A percentile compares a stretch with the other conserved stretches of the same genome.
These are phyloP conservation scores for Patellaria atrata DNA, from an alignment of 495 filamentous ascomycete genomes.

Conservation along the genomic window DNA sequence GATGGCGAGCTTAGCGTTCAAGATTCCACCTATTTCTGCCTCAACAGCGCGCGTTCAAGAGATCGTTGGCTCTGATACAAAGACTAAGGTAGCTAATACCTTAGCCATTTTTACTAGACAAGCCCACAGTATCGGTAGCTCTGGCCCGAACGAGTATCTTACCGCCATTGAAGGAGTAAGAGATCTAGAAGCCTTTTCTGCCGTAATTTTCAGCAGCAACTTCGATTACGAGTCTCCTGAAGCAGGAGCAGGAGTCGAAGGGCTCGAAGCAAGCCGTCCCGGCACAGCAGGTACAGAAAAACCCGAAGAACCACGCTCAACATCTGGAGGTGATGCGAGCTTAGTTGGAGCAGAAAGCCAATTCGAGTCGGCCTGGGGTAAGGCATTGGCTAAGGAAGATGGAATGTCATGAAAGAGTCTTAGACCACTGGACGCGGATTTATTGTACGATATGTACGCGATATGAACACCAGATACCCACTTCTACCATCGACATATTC, in stretches of 20 bases:
- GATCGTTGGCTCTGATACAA: conserved; percentile 29
- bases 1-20: conserved; percentile 63
- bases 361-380: conserved; percentile 54
- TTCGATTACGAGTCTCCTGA: conserved; percentile 53
- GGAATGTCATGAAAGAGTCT: not conserved
- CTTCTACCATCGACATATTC: not conserved
- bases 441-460: no score
- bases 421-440: not conserved
- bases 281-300: conserved; percentile 4
- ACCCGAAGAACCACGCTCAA: conserved; percentile 13
- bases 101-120: conserved; percentile 76
- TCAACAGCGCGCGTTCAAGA: conserved; percentile 31
- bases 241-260: conserved; percentile 13
- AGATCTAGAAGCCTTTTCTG: conserved; percentile 87
- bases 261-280: conserved; percentile 8
- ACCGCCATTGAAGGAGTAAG: conserved; percentile 56
- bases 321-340: conserved; percentile 13
- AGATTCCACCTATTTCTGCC: conserved; percentile 33
- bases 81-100: conserved; percentile 76
- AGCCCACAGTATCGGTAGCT: conserved; percentile 76
- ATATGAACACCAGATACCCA: conserved; percentile 1
- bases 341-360: conserved; percentile 31
- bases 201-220: conserved; percentile 86
- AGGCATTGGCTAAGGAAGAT: conserved; percentile 28
- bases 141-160: conserved; percentile 80